Percentiles rank a stretch among this genome's conserved stretches.
Evolutionary conservation across 2,329 filamentous ascomycete genomes (phyloP).

Genomic region (Hymenoscyphus infarciens): DNA sequence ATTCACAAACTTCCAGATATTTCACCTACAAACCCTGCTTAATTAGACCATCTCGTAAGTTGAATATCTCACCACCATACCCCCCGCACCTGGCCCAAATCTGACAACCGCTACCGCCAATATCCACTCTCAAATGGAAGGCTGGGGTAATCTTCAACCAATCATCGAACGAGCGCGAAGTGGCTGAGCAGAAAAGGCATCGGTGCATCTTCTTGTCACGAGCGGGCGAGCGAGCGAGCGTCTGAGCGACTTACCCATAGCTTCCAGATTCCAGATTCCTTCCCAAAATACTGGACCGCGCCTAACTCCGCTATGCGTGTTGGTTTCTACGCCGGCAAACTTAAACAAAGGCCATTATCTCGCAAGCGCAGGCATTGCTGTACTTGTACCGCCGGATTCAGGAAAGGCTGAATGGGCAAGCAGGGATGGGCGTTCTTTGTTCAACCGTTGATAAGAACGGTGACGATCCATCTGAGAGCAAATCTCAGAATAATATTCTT

Average conservation of each 20-base stretch:
- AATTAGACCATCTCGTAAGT: neutral
- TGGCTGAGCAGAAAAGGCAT: conserved; percentile 11
- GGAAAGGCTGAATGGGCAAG: conserved; percentile 15
- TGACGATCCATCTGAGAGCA: conserved; percentile 26
- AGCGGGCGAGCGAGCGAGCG: conserved; percentile 9
- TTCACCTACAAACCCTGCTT: neutral
- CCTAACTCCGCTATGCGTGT: conserved; percentile 15
- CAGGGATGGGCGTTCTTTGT: conserved; percentile 32
- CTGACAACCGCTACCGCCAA: neutral
- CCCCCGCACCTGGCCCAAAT: neutral
- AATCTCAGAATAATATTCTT: conserved; percentile 20
- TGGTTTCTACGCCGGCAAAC: neutral
- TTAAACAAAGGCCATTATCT: conserved; percentile 3
- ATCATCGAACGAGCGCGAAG: conserved; percentile 6
- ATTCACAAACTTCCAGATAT: neutral
- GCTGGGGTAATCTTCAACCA: conserved; percentile 5
- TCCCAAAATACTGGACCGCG: neutral
- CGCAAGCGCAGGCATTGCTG: conserved; percentile 15
- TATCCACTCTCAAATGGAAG: neutral
- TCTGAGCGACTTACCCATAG: neutral
- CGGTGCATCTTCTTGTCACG: neutral
- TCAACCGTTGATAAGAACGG: conserved; percentile 30
- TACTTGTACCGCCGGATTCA: conserved; percentile 11
- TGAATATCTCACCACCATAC: too few relatives aligned
- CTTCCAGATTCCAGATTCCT: too few relatives aligned